Percentiles rank a stretch among this genome's conserved stretches.
Conservation (phyloP, 345 rosid genomes). For the Conringia planisiliqua region DNA sequence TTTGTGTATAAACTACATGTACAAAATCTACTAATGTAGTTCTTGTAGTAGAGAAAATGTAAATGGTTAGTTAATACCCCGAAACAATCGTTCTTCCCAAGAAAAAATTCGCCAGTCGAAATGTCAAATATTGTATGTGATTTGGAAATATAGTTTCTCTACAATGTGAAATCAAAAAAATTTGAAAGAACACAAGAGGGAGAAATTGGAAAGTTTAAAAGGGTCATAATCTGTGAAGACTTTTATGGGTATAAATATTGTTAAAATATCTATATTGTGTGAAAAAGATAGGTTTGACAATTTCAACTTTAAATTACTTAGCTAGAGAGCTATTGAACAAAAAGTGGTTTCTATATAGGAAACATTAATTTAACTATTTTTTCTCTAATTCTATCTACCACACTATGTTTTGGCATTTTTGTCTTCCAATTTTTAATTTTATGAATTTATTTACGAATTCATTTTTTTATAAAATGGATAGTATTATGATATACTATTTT, state of each 20-base stretch:
- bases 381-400: constrained; percentile 26
- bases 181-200: constrained; percentile 8
- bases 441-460: not conserved
- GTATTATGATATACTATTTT: not conserved
- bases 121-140: not conserved
- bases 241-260: constrained; percentile 3
- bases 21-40: not conserved
- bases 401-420: not conserved
- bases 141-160: not conserved
- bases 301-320: constrained; percentile 16
- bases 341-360: constrained; percentile 31
- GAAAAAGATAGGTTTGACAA: constrained; percentile 31
- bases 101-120: not conserved
- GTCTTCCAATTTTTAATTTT: not conserved
- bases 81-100: not conserved
- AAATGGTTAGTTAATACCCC: not conserved
- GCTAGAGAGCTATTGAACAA: constrained; percentile 9
- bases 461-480: not conserved
- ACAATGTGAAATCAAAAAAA: not conserved
- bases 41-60: not conserved
- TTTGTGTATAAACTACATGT: not conserved
- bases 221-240: constrained; percentile 10
- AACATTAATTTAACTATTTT: constrained; percentile 7
- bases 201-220: constrained; percentile 7
- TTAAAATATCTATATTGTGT: not conserved